Percentiles rank a stretch among this genome's conserved stretches.
Conservation (phyloP, 768 basidiomycete genomes). For the Astraeus odoratus region DNA sequence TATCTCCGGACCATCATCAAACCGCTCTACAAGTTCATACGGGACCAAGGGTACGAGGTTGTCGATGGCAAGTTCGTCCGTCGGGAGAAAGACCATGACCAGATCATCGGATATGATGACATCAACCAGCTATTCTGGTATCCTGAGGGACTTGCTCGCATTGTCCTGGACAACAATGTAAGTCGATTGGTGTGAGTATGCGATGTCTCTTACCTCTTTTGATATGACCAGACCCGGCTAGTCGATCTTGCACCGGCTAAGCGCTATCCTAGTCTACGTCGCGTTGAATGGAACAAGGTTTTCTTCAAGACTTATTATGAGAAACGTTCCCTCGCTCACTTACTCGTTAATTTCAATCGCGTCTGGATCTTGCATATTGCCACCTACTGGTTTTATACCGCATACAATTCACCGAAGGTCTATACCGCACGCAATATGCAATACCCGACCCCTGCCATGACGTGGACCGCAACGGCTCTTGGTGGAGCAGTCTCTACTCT, state of each 20-base stretch:
- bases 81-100: conserved; percentile 88
- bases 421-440: conserved; percentile 69
- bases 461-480: conserved; percentile 92
- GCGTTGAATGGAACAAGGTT: conserved; percentile 88
- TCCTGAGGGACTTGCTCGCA: conserved; percentile 92
- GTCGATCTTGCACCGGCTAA: conserved; percentile 89
- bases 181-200: conserved; percentile 13
- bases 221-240: conserved; percentile 65
- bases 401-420: conserved; percentile 92
- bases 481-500: conserved; percentile 89
- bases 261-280: conserved; percentile 87
- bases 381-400: conserved; percentile 94
- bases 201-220: conserved; percentile 1
- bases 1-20: conserved; percentile 90
- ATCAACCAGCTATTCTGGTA: conserved; percentile 99
- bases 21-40: conserved; percentile 91
- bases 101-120: conserved; percentile 99
- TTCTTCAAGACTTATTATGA: conserved; percentile 99
- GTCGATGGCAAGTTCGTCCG: conserved; percentile 92
- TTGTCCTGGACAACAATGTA: conserved; percentile 83
- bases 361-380: conserved; percentile 96
- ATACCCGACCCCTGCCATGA: conserved; percentile 78
- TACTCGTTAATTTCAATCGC: conserved; percentile 98
- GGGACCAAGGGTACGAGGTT: conserved; percentile 96
- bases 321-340: conserved; percentile 87